Evolutionary conservation across 805 yeast genomes (phyloP).

Genomic region (Ogataea philodendri): DNA sequence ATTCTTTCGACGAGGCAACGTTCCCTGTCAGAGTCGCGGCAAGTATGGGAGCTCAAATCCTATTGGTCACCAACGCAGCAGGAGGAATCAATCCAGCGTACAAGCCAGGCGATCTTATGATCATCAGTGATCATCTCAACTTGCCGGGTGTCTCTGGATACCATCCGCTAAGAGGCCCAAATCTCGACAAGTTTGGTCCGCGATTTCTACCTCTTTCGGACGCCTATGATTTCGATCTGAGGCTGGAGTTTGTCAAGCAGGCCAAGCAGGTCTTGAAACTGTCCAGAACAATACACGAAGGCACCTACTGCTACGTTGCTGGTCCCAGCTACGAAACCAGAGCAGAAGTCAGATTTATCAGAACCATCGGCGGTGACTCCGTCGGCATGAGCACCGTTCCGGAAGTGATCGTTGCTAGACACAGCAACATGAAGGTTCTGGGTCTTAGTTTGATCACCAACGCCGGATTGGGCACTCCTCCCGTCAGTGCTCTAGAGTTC

Average conservation of each 20-base stretch:
- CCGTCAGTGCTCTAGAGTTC: slow-evolving; percentile 62
- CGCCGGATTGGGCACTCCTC: slow-evolving; percentile 66
- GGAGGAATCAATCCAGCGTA: slow-evolving; percentile 75
- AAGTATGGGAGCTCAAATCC: slow-evolving; percentile 53
- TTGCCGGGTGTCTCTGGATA: slow-evolving; percentile 87
- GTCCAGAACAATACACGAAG: slow-evolving; percentile 74
- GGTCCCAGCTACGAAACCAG: slow-evolving; percentile 95
- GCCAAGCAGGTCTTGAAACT: slow-evolving; percentile 45
- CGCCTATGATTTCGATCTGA: slow-evolving; percentile 75
- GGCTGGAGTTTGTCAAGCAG: slow-evolving; percentile 57
- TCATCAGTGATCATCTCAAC: slow-evolving; percentile 84
- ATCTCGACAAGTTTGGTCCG: slow-evolving; percentile 75
- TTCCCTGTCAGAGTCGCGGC: slow-evolving; percentile 81
- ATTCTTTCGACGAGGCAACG: slow-evolving; percentile 74
- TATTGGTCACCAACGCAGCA: slow-evolving; percentile 93
- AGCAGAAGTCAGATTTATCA: slow-evolving; percentile 82
- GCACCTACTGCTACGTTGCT: slow-evolving; percentile 77
- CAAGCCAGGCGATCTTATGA: slow-evolving; percentile 87
- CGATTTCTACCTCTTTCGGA: slow-evolving; percentile 86
- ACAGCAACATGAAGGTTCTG: slow-evolving; percentile 74
- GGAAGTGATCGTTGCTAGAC: slow-evolving; percentile 90
- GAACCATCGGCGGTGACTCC: slow-evolving; percentile 79
- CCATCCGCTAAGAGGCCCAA: slow-evolving; percentile 87
- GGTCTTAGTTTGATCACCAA: slow-evolving; percentile 89
- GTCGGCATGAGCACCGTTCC: slow-evolving; percentile 99